phyloP scores from a whole-genome alignment of 1,284 basidiomycete genomes.

The Ceratobasidium sp. region DNA sequence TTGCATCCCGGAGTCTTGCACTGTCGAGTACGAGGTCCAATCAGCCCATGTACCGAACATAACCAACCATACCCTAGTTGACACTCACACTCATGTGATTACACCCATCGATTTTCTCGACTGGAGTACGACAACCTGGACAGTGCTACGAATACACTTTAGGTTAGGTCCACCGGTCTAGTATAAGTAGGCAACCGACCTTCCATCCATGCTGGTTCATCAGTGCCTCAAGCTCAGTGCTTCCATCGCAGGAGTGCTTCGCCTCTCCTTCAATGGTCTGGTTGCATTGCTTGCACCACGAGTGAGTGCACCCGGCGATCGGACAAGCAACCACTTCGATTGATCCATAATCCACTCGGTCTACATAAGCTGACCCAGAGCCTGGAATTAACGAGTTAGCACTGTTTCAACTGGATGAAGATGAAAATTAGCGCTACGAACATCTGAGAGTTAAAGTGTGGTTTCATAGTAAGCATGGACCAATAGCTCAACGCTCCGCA shows the following conservation, averaged over 20 bases:
- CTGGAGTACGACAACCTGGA: conserved; percentile 38
- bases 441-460: conserved; percentile 6
- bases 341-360: conserved; percentile 37
- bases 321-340: conserved; percentile 38
- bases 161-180: no score
- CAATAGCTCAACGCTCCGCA: conserved; percentile 2
- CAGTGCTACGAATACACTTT: no score
- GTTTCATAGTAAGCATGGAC: background rate
- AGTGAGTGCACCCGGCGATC: conserved; percentile 25
- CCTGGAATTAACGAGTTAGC: background rate
- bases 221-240: conserved; percentile 33
- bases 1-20: conserved; percentile 38
- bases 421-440: background rate
- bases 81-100: conserved; percentile 39
- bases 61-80: no score
- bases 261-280: conserved; percentile 28
- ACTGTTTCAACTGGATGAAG: background rate
- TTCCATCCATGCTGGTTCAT: conserved; percentile 40
- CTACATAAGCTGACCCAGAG: conserved; percentile 36
- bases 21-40: no score
- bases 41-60: no score
- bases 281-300: conserved; percentile 41
- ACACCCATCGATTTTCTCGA: conserved; percentile 34
- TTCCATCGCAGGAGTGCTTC: conserved; percentile 40
- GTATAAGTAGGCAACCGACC: conserved; percentile 4